Base-by-base conservation (phyloP, 306 rosid species). In the Betula pendula region DNA sequence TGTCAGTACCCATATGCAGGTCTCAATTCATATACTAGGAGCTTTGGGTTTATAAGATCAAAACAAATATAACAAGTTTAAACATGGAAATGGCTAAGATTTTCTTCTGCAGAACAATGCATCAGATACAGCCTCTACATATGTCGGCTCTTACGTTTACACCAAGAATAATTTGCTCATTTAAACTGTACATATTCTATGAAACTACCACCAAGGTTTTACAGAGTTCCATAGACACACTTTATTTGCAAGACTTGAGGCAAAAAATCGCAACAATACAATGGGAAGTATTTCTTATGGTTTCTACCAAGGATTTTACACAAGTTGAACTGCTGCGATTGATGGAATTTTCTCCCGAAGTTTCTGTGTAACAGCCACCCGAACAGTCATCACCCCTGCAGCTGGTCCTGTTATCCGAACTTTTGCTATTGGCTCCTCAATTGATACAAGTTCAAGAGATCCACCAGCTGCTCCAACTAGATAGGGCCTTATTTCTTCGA, bases 331-430 rank as follows among this genome's bases (percentile, higher is more conserved):
- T 3, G 96, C 97, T 1, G 94, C 96, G 7, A 95, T 95, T 47
- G 89, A 17, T 6, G 96, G 97, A 71, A 95, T 95, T 76, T 95
- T 95, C 79, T 95, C 99, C 68, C 99, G 85, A 83, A 95, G 80
- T 63, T 95, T 95, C 81, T 92, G 99, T 10, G 97, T 95, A 33
- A 95, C 96, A 17, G 99, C 97, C 74, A 95, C 99, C 71, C 99
- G 89, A 63, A 95, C 99, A 35, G 97, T 92, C 92, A 89, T 89
- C 43, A 95, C 97, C 55, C 96, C 84, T 1, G 97, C 93, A 3
- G 94, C 93, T 22, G 96, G 93, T 72, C 86, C 92, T 17, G 88
- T 85, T 60, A 91, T 89, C 80, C 82, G 77, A 13, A 86, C 79
- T 79, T 81, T 88, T 17, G 83, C 96, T 71, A 95, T 95, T 51